Evolutionary conservation across 495 filamentous ascomycete genomes (phyloP), one percentile per base, ranked within the genome.

Genomic region (Viridothelium virens): DNA sequence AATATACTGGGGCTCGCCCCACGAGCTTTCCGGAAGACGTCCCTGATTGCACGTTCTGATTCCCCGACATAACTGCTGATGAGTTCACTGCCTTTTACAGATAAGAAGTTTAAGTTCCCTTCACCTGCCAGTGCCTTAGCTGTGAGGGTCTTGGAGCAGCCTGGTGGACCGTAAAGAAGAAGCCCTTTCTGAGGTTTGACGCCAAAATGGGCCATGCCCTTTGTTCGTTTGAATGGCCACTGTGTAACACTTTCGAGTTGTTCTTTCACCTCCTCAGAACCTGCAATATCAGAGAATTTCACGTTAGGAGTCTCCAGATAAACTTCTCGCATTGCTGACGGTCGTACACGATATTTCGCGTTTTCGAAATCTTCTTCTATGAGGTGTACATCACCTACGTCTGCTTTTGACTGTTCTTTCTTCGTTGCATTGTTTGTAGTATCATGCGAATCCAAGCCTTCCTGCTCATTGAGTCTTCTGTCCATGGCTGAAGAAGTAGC

Each of bases 41-140:
- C 90, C 61, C 94, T 84, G 53, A 98, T 81, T 36, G 89, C 86
- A 9, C 92, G 87, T 78, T 98, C 94, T 5, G 92, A 93, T 77
- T 98, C 94, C 64, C 94, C 94, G 33, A 98, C 92, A 77, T 97
- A 98, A 91, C 95, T 97, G 77, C 87, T 96, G 65, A 96, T 83
- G 2, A 98, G 84, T 75, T 98, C 94, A 38, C 91, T 90, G n/a
- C 94, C 94, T 78, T 96, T 96, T 44, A 98, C 90, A 33, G 92
- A 89, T 76, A 98, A 84, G 75, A 97, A 98, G 73, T 97, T 98
- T 69, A 95, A 84, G 2, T 91, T 90, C 31, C 89, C 87, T 74
- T 95, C 92, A 36, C 91, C 96, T 5, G 94, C 94, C 73, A 96
- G 85, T 48, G 94, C 94, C 71, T 96, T 91, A 0, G 94, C 94